Evolutionary conservation across 2,329 filamentous ascomycete species (phyloP).

Genomic region (Didymella segeticola): DNA sequence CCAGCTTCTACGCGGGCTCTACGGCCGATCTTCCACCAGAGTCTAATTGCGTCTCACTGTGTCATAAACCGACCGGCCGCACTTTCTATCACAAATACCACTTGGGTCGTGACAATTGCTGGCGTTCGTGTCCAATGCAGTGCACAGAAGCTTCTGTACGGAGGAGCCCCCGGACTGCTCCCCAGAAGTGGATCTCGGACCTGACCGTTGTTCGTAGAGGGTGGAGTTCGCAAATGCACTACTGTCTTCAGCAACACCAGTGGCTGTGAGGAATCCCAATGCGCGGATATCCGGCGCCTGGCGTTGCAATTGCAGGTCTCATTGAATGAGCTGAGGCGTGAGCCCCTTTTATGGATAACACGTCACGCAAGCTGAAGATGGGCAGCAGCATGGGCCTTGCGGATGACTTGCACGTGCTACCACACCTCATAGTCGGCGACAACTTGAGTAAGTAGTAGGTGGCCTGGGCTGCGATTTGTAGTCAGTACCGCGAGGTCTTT

Average conservation of each 20-base stretch:
- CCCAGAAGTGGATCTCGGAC: neutral
- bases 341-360: neutral
- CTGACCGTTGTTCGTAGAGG: neutral
- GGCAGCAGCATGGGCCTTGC: neutral
- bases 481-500: neutral
- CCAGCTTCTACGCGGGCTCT: neutral
- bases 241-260: neutral
- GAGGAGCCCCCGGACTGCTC: neutral
- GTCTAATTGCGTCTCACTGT: neutral
- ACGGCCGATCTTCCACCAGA: neutral
- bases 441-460: slow-evolving; percentile 7
- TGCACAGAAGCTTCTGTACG: neutral
- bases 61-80: neutral
- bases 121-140: neutral
- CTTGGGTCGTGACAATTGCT: neutral
- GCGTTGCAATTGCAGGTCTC: neutral
- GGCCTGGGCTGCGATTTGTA: slow-evolving; percentile 3
- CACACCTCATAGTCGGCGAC: neutral
- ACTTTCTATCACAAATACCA: neutral
- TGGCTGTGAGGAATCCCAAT: neutral
- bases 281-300: neutral
- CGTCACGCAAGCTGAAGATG: slow-evolving; percentile 1
- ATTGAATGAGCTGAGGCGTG: neutral
- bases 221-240: neutral
- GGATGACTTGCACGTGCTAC: neutral